These are phyloP conservation scores for Colletotrichum falcatum DNA, from an alignment of 2,329 filamentous ascomycete genomes.

Conservation along the genomic window DNA sequence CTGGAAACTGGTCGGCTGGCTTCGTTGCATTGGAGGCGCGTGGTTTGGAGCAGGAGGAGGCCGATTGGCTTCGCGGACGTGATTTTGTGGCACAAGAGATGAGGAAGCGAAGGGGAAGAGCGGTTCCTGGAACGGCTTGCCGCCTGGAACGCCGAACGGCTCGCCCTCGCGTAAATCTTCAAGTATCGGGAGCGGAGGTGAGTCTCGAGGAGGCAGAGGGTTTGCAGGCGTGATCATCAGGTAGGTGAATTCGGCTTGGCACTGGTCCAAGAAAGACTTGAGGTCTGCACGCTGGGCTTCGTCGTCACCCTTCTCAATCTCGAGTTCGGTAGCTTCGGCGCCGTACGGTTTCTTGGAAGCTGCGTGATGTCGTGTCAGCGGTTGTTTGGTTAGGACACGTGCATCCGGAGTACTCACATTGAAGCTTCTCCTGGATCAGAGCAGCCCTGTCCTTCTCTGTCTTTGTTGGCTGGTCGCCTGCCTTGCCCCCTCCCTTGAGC, in stretches of 20 bases:
- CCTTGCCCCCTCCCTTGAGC: conserved; percentile 65
- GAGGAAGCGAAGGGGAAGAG: conserved; percentile 45
- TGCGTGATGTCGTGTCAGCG: conserved; percentile 1
- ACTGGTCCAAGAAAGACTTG: conserved; percentile 72
- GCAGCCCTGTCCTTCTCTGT: conserved; percentile 64
- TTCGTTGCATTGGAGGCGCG: conserved; percentile 64
- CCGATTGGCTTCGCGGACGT: conserved; percentile 66
- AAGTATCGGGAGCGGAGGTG: conserved; percentile 67
- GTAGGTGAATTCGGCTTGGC: conserved; percentile 75
- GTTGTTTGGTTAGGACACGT: not conserved
- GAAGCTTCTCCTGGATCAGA: conserved; percentile 68
- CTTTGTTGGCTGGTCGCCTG: conserved; percentile 57
- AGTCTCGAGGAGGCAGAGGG: conserved; percentile 73
- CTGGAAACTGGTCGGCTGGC: conserved; percentile 50
- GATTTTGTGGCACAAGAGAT: conserved; percentile 60
- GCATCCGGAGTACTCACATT: conserved; percentile 55
- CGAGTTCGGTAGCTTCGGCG: conserved; percentile 60
- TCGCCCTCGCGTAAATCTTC: conserved; percentile 71
- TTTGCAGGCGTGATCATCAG: conserved; percentile 76
- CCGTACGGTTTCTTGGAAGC: conserved; percentile 45
- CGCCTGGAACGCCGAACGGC: conserved; percentile 57
- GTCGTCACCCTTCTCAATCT: conserved; percentile 59
- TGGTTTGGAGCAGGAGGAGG: conserved; percentile 69
- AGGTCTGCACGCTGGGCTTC: conserved; percentile 65
- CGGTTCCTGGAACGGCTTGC: conserved; percentile 52